Percentiles rank a stretch among this genome's conserved stretches.
phyloP scores from a whole-genome alignment of 73 alveolate species.

The Tetrahymena malaccensis region DNA sequence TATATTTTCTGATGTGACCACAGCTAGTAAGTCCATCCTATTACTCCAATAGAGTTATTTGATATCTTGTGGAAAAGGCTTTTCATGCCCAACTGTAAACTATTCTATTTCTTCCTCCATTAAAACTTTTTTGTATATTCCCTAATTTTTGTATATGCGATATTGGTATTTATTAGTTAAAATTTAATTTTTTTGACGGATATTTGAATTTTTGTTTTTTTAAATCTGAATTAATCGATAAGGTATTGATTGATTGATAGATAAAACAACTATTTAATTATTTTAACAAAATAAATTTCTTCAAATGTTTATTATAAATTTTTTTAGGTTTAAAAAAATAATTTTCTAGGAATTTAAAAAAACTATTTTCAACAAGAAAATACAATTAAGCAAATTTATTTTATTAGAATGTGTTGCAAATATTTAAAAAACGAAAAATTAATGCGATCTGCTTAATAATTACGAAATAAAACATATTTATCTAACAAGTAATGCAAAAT shows the following conservation, averaged over 20 bases:
- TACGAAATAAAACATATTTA: not conserved
- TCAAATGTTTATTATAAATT: too few species aligned
- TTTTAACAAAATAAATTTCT: not conserved
- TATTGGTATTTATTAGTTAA: not conserved
- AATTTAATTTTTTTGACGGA: not conserved
- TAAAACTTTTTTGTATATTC: not conserved
- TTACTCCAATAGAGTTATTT: not conserved
- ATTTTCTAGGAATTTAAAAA: too few species aligned
- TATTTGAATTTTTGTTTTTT: not conserved
- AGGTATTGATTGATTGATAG: not conserved
- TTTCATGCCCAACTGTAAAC: not conserved
- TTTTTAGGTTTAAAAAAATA: too few species aligned
- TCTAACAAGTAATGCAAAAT: not conserved
- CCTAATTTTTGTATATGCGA: not conserved
- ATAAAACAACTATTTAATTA: not conserved
- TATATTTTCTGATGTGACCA: not conserved
- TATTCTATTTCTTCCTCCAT: not conserved
- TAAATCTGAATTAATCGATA: not conserved
- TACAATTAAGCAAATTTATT: too few species aligned
- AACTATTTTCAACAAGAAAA: too few species aligned
- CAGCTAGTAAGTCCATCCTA: not conserved
- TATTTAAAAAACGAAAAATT: not conserved
- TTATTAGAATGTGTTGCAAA: not conserved
- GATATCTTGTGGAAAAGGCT: not conserved
- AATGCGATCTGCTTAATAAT: not conserved